Conservation (phyloP, 495 filamentous ascomycete species). For the Aspergillus baeticus region DNA sequence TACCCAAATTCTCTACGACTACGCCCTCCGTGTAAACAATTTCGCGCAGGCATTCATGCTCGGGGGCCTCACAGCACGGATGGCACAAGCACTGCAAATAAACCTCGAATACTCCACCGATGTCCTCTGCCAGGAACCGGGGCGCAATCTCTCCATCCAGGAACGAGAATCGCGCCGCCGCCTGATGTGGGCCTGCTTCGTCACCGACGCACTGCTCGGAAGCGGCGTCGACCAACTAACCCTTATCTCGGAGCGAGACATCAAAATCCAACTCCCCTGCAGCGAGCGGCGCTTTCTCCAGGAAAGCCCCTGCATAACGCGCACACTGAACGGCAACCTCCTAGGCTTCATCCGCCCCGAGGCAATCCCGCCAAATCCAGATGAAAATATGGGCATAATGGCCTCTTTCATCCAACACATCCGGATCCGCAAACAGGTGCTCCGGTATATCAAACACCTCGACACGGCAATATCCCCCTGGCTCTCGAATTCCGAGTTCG, state of each 20-base stretch:
- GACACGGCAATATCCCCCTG: constrained; percentile 30
- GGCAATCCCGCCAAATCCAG: constrained; percentile 9
- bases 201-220: constrained; percentile 36
- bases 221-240: constrained; percentile 36
- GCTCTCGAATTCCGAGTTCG: constrained; percentile 29
- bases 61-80: constrained; percentile 34
- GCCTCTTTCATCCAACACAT: constrained; percentile 32
- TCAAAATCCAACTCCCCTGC: constrained; percentile 39
- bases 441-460: constrained; percentile 35
- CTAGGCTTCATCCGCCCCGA: constrained; percentile 25
- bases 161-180: constrained; percentile 33
- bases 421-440: constrained; percentile 27
- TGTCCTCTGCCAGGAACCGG: constrained; percentile 27
- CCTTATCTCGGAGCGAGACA: constrained; percentile 30
- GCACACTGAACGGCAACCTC: constrained; percentile 23
- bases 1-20: constrained; percentile 32
- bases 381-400: constrained; percentile 34
- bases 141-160: constrained; percentile 18
- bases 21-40: constrained; percentile 32
- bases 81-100: constrained; percentile 38
- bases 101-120: constrained; percentile 38
- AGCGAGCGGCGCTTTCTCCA: constrained; percentile 31
- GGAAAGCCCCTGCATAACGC: constrained; percentile 28
- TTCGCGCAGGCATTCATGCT: constrained; percentile 39
- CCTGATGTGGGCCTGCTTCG: constrained; percentile 40